Percentiles rank a stretch among this genome's conserved stretches.
phyloP scores from a whole-genome alignment of 2,329 filamentous ascomycete genomes.

The Tetracladium maxilliforme region DNA sequence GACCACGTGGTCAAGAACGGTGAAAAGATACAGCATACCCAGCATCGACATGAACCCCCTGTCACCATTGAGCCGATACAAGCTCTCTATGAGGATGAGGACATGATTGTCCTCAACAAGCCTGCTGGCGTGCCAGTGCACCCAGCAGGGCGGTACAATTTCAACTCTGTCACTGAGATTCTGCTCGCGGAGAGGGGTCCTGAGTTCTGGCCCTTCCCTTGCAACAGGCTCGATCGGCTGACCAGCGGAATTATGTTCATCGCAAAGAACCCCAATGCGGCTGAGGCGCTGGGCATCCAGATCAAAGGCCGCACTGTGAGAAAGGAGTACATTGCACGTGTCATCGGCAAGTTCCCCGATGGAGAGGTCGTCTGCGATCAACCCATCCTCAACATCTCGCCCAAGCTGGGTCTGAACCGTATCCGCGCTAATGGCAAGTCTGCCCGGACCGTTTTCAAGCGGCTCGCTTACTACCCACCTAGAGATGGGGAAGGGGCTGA shows the following conservation, averaged over 20 bases:
- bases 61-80: constrained; percentile 68
- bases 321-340: constrained; percentile 90
- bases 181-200: constrained; percentile 60
- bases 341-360: constrained; percentile 82
- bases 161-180: constrained; percentile 89
- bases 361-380: constrained; percentile 86
- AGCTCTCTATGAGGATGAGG: constrained; percentile 80
- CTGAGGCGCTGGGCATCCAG: constrained; percentile 61
- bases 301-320: constrained; percentile 70
- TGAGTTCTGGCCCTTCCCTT: constrained; percentile 48
- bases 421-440: constrained; percentile 88
- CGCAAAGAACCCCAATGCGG: constrained; percentile 69
- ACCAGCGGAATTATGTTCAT: constrained; percentile 98
- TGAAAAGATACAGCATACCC: constrained; percentile 79
- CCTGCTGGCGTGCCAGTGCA: constrained; percentile 91
- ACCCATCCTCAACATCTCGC: constrained; percentile 85
- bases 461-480: constrained; percentile 79
- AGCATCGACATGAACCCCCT: constrained; percentile 91
- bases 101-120: constrained; percentile 94
- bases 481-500: constrained; percentile 7
- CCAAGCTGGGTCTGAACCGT: constrained; percentile 85
- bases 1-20: constrained; percentile 72
- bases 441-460: constrained; percentile 81
- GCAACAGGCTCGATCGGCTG: constrained; percentile 84
- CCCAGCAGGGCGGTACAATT: constrained; percentile 87